Percentiles rank a stretch among this genome's conserved stretches.
Evolutionary conservation across 805 yeast species (phyloP).

Genomic region (Candida boleticola): DNA sequence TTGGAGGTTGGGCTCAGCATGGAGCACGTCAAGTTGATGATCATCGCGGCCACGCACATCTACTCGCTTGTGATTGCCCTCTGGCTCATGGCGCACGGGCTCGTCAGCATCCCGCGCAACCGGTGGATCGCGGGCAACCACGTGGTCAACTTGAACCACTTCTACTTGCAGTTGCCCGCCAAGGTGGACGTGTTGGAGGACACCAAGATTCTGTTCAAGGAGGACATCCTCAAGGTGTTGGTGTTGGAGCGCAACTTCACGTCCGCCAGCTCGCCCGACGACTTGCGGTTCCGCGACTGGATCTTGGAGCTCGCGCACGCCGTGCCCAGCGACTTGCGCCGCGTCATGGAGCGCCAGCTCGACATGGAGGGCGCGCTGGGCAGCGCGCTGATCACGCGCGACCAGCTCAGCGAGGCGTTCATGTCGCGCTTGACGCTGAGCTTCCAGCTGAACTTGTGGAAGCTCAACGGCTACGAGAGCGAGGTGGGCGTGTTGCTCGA

Average conservation of each 20-base stretch:
- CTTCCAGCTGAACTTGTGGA: slow-evolving; percentile 51
- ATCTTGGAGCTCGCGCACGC: slow-evolving; percentile 52
- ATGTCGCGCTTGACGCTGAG: slow-evolving; percentile 52
- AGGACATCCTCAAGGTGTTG: slow-evolving; percentile 57
- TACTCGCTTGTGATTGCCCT: slow-evolving; percentile 72
- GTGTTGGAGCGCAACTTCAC: slow-evolving; percentile 49
- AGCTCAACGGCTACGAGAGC: slow-evolving; percentile 52
- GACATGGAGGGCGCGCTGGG: slow-evolving; percentile 13
- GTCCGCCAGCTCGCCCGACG: slow-evolving; percentile 16
- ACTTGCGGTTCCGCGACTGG: slow-evolving; percentile 58
- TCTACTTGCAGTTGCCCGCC: slow-evolving; percentile 55
- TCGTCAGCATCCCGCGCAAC: slow-evolving; percentile 61
- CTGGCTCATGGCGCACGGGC: slow-evolving; percentile 85
- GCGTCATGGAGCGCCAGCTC: slow-evolving; percentile 30
- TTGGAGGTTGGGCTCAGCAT: slow-evolving; percentile 49
- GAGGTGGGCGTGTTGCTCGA: slow-evolving; percentile 53
- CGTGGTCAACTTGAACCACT: slow-evolving; percentile 26
- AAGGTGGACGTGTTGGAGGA: slow-evolving; percentile 64
- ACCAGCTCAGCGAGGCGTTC: slow-evolving; percentile 38
- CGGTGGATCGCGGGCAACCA: slow-evolving; percentile 37
- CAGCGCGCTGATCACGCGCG: slow-evolving; percentile 19
- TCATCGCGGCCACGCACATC: slow-evolving; percentile 74
- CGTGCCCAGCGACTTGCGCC: slow-evolving; percentile 39
- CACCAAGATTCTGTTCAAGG: slow-evolving; percentile 58
- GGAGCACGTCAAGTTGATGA: slow-evolving; percentile 58